Evolutionary conservation across 2,329 filamentous ascomycete genomes (phyloP), one percentile per base, ranked within the genome.

Genomic region (Sphaerostilbella broomeana): DNA sequence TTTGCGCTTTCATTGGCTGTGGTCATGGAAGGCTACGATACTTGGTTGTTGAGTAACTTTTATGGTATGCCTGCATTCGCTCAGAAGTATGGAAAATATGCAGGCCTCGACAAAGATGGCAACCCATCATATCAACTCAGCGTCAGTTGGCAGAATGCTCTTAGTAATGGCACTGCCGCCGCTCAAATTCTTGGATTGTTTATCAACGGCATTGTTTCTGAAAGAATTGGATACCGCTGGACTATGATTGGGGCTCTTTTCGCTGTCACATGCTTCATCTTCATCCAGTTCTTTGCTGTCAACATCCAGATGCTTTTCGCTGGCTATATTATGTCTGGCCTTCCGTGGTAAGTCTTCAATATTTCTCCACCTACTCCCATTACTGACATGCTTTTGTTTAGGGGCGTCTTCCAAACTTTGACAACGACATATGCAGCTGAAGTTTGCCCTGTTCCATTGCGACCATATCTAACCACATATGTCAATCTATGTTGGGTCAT

Each of bases 111-210:
- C 3, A 38, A 44, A 3, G 46, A 47, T 6, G 38, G 34, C 2
- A 22, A 9, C 9, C 32, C 26, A 10, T 40, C 33, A 12, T 57
- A 57, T 27, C 56, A 73, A 42, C 16, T 58, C 65, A 0, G 64
- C 68, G 0, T 47, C 63, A 1, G n/a, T n/a, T 77, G 73, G 73
- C 70, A 75, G 48, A 62, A 68, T 3, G 69, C 62, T 0, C 52
- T 77, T 2, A 57, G 57, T n/a, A 69, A 68, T 18, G 69, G 61
- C 1, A 57, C 63, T 0, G 54, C 60, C 6, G 61, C 68, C 5
- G 73, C 72, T 6, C 60, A 64, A 11, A 69, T 77, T 16, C 38
- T 75, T 3, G 73, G 72, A 35, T 30, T 5, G 18, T 8, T 19
- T 6, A 17, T 19, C 5, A 1, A 15, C 10, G 6, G 6, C 15